Base-by-base conservation (phyloP, 495 filamentous ascomycete species). In the Aspergillus diversus region DNA sequence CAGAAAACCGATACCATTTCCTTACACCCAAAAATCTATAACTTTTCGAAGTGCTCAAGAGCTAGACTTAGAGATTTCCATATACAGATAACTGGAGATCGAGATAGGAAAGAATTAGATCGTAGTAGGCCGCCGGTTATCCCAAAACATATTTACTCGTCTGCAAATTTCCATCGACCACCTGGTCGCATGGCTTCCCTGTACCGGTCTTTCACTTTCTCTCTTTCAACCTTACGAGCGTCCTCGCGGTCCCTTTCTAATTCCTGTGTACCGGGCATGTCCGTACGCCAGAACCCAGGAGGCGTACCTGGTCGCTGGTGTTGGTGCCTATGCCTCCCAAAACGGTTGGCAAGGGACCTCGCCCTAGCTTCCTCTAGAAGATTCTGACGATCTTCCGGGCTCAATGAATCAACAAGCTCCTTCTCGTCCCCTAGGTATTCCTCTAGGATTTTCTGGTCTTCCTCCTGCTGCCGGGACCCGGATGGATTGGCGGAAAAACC, bases 181-280 rank as follows among this genome's bases (percentile, higher is more conserved):
- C 84, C 86, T 16, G 82, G 80, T 37, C 90, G 85, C 89, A 90
- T 89, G 13, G 95, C 93, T 67, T 97, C 93, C 57, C 84, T 81
- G 74, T 89, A 89, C 68, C 92, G 83, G 69, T 93, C 87, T 61
- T 89, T 82, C 5, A 97, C 80, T 64, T 86, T 83, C 47, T 84
- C 74, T 60, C 82, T 79, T 71, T 87, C 87, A 63, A 84, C 70
- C 65, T 74, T 77, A 46, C 77, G 74, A 7, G 88, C 90, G 67
- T 86, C 85, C 69, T 83, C 79, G 52, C 83, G 84, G 63, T 92
- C 85, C 59, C 79, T 71, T 67, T 81, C 78, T 12, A 86, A 69
- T 72, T 96, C 91, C 71, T 96, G 93, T 7, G 93, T 97, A 47
- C 73, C 83, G 11, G 94, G 93, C 75, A 97, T 92, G 60, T 94